These are phyloP conservation scores for Mycena rebaudengoi DNA, from an alignment of 768 basidiomycete genomes.

Conservation along the genomic window DNA sequence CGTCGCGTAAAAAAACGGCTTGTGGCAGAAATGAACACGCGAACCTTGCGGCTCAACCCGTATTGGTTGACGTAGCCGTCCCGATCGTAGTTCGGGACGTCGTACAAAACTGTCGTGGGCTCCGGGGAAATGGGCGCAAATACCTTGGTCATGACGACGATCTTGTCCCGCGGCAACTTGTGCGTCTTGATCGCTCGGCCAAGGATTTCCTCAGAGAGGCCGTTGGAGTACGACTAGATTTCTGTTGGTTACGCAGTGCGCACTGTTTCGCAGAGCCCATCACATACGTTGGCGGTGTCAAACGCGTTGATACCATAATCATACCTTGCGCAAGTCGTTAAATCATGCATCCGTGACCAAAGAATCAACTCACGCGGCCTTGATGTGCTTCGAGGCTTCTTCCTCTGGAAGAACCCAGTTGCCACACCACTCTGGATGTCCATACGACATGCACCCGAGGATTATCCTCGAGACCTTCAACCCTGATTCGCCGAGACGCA, in stretches of 20 bases:
- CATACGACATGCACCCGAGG: conserved; percentile 37
- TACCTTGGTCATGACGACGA: conserved; percentile 84
- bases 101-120: conserved; percentile 11
- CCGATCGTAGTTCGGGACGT: conserved; percentile 37
- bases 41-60: conserved; percentile 55
- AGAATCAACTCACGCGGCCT: conserved; percentile 30
- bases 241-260: background rate
- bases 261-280: background rate
- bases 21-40: background rate
- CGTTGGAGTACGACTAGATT: conserved; percentile 67
- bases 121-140: conserved; percentile 39
- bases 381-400: conserved; percentile 47
- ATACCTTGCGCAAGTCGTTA: conserved; percentile 38
- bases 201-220: conserved; percentile 68
- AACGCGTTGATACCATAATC: conserved; percentile 70
- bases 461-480: conserved; percentile 25
- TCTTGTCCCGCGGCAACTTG: conserved; percentile 73
- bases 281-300: conserved; percentile 59
- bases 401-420: conserved; percentile 47
- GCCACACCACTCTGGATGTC: conserved; percentile 35
- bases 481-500: background rate
- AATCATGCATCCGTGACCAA: conserved; percentile 2
- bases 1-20: background rate
- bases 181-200: conserved; percentile 41
- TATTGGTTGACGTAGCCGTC: conserved; percentile 64